These are phyloP conservation scores for Globisporangium lucens DNA, from an alignment of 352 stramenopile species.

Conservation along the genomic window DNA sequence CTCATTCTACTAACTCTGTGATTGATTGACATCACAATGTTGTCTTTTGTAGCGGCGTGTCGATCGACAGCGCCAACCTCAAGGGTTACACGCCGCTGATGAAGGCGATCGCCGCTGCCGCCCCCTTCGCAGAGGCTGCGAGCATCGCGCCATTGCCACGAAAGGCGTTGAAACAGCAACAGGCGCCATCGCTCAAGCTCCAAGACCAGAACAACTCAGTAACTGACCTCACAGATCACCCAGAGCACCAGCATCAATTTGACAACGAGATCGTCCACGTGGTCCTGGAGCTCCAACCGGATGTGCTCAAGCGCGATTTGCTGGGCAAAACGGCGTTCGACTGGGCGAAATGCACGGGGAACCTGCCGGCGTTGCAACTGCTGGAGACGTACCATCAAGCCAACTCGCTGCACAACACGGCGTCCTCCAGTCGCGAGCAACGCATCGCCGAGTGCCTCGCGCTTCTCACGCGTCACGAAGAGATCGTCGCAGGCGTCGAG, in stretches of 20 bases:
- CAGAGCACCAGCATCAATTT: constrained; percentile 18
- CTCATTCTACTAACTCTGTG: not conserved
- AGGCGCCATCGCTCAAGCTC: not conserved
- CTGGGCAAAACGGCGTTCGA: constrained; percentile 60
- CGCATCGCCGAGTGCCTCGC: constrained; percentile 35
- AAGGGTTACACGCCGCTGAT: constrained; percentile 73
- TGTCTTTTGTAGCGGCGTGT: constrained; percentile 36
- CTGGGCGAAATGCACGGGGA: constrained; percentile 57
- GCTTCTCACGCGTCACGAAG: constrained; percentile 37
- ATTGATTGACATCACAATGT: not conserved
- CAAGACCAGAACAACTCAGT: not conserved
- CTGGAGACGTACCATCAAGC: constrained; percentile 33
- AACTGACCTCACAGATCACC: not conserved
- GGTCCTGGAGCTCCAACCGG: constrained; percentile 39
- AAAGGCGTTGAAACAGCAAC: not conserved
- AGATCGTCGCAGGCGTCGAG: constrained; percentile 22
- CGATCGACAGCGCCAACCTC: constrained; percentile 46
- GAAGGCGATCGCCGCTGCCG: constrained; percentile 60
- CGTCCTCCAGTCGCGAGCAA: constrained; percentile 29
- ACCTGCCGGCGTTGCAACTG: constrained; percentile 28
- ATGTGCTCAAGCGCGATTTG: constrained; percentile 39
- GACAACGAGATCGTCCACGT: constrained; percentile 48
- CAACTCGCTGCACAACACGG: constrained; percentile 33
- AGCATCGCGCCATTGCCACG: not conserved
- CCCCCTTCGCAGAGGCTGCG: constrained; percentile 21